Conservation (phyloP, 805 yeast genomes). For the Sugiyamaella qingdaonensis region DNA sequence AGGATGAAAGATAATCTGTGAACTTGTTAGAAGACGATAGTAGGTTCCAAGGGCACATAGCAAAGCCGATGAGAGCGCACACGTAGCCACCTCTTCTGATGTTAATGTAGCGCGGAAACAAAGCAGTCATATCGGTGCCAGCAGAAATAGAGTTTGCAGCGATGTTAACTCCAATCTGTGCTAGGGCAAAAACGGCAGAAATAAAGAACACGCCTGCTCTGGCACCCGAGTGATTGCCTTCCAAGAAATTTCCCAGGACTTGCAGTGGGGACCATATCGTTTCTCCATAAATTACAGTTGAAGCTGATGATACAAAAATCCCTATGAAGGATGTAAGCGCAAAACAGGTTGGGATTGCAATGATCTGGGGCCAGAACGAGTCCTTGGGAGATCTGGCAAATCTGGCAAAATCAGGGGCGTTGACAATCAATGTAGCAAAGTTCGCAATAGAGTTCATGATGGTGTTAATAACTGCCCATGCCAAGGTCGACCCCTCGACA, state of each 20-base stretch:
- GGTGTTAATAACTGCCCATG: conserved; percentile 79
- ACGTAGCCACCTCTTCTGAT: conserved; percentile 79
- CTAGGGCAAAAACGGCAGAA: conserved; percentile 64
- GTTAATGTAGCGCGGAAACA: conserved; percentile 43
- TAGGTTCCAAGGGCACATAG: conserved; percentile 82
- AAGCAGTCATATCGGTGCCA: conserved; percentile 50
- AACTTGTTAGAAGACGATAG: conserved; percentile 65
- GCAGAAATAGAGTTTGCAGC: conserved; percentile 49
- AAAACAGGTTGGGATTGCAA: conserved; percentile 73
- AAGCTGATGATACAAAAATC: conserved; percentile 77
- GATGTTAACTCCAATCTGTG: conserved; percentile 75
- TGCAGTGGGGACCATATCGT: conserved; percentile 84
- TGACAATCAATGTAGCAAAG: conserved; percentile 82
- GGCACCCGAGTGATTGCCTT: conserved; percentile 42
- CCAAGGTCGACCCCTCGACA: conserved; percentile 57
- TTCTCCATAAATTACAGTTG: conserved; percentile 59
- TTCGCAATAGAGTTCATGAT: conserved; percentile 79
- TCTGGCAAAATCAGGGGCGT: conserved; percentile 87
- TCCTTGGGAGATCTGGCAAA: conserved; percentile 58
- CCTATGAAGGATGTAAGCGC: conserved; percentile 82
- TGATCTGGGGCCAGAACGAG: conserved; percentile 51
- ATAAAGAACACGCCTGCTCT: conserved; percentile 80
- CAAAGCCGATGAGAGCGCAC: conserved; percentile 66
- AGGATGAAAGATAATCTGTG: conserved; percentile 76
- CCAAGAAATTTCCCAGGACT: conserved; percentile 61